phyloP scores from a whole-genome alignment of 176 grass and related monocot genomes.

The Eragrostis nindensis region DNA sequence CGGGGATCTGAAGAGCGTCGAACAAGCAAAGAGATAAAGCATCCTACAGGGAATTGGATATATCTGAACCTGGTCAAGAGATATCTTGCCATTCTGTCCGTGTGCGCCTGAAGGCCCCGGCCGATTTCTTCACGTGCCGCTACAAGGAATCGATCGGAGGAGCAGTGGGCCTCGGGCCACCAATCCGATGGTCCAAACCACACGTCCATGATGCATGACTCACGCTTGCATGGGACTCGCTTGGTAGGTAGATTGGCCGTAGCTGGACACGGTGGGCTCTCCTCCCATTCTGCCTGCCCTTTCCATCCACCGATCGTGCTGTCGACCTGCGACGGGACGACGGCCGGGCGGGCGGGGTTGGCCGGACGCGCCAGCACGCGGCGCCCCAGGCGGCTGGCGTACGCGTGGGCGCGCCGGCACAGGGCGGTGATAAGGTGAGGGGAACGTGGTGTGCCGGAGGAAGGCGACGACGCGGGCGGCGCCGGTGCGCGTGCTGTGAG shows the following conservation, averaged over 20 bases:
- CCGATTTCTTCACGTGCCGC: slow-evolving; percentile 16
- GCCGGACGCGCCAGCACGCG: slow-evolving; percentile 21
- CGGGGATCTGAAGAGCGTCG: background rate
- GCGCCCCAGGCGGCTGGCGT: too few species aligned
- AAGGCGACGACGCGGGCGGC: background rate
- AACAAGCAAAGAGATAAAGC: too few species aligned
- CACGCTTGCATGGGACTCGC: too few species aligned
- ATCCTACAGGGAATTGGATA: background rate
- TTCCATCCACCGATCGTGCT: background rate
- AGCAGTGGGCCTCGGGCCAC: background rate
- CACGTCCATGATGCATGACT: too few species aligned
- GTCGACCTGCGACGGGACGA: too few species aligned
- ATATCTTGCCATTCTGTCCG: background rate
- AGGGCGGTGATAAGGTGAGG: background rate
- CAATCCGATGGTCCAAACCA: background rate
- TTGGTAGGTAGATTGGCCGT: too few species aligned
- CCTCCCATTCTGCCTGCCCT: background rate
- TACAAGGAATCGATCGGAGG: background rate
- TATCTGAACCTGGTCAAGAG: slow-evolving; percentile 28
- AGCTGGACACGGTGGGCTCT: too few species aligned
- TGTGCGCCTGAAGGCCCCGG: background rate
- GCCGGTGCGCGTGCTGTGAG: slow-evolving; percentile 12
- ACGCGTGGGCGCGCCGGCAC: slow-evolving; percentile 10
- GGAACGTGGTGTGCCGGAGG: slow-evolving; percentile 48
- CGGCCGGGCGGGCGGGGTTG: slow-evolving; percentile 11